A percentile compares a stretch with the other conserved stretches of the same genome.
Evolutionary conservation across 495 filamentous ascomycete species (phyloP).

Genomic region (Thozetella sp.): DNA sequence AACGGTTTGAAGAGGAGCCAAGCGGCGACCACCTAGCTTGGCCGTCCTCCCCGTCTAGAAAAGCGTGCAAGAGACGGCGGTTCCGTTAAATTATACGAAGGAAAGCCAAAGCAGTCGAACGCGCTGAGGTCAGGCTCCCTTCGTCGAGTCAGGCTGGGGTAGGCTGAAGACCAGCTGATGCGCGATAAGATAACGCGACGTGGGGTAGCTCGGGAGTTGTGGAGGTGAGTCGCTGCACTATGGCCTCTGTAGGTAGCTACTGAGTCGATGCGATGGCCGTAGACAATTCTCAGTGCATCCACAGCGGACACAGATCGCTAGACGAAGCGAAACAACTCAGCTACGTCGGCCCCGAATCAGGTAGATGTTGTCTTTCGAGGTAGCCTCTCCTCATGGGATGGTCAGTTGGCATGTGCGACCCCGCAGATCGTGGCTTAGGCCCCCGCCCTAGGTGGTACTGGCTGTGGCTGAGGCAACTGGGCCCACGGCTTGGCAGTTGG

Average conservation of each 20-base stretch:
- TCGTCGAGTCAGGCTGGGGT: neutral
- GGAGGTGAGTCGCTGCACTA: neutral
- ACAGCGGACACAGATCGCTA: neutral
- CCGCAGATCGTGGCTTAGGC: constrained; percentile 2
- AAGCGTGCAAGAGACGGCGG: no score
- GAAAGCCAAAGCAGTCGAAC: no score
- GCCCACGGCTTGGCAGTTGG: neutral
- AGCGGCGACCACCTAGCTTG: no score
- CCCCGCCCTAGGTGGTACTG: neutral
- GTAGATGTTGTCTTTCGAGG: neutral
- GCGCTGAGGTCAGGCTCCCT: neutral
- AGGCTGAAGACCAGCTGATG: neutral
- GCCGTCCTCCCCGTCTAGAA: no score
- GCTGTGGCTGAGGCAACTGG: neutral
- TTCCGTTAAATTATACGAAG: no score
- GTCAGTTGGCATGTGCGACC: neutral
- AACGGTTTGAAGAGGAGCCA: no score
- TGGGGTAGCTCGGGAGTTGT: constrained; percentile 10
- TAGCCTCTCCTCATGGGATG: neutral
- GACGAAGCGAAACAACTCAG: neutral
- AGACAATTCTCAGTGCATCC: neutral
- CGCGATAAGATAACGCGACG: constrained; percentile 16
- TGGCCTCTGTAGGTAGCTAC: no score
- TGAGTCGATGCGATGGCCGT: neutral
- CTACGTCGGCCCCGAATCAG: neutral